phyloP scores from a whole-genome alignment of 192 early-diverging fungal species.

The Lobosporangium transversale region DNA sequence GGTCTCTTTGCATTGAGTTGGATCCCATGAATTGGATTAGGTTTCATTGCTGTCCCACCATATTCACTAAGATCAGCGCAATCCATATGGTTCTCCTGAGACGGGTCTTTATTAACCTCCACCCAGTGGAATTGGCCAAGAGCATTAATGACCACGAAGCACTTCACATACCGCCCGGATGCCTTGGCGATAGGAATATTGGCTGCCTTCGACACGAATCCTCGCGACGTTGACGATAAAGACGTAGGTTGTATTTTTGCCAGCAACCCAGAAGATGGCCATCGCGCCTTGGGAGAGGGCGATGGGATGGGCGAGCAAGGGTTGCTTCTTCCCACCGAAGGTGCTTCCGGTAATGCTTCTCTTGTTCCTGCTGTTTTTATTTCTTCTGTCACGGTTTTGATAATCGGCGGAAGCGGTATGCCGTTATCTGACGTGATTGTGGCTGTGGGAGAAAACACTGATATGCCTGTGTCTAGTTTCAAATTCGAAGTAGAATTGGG shows the following conservation, averaged over 20 bases:
- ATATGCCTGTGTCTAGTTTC: neutral
- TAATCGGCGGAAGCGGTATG: too few relatives aligned
- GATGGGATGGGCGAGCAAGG: neutral
- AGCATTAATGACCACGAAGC: constrained; percentile 24
- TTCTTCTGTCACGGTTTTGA: too few relatives aligned
- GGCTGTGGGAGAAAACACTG: neutral
- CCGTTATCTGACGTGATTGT: too few relatives aligned
- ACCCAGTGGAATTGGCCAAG: constrained; percentile 42
- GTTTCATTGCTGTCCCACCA: neutral
- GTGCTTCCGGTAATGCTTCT: neutral
- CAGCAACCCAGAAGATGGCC: too few relatives aligned
- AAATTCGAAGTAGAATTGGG: constrained; percentile 1
- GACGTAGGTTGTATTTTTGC: too few relatives aligned
- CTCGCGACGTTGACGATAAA: too few relatives aligned
- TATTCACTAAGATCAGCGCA: neutral
- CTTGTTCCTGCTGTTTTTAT: too few relatives aligned
- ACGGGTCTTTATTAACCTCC: constrained; percentile 19
- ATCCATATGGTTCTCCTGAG: too few relatives aligned
- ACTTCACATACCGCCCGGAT: constrained; percentile 41
- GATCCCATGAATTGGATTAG: constrained; percentile 3
- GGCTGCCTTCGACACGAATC: neutral
- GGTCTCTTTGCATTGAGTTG: too few relatives aligned
- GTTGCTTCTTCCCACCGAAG: constrained; percentile 13
- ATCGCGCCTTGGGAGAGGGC: neutral
- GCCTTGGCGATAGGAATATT: constrained; percentile 34